Evolutionary conservation across 129 eudicot genomes (phyloP).

Genomic region (Cynara cardunculus): DNA sequence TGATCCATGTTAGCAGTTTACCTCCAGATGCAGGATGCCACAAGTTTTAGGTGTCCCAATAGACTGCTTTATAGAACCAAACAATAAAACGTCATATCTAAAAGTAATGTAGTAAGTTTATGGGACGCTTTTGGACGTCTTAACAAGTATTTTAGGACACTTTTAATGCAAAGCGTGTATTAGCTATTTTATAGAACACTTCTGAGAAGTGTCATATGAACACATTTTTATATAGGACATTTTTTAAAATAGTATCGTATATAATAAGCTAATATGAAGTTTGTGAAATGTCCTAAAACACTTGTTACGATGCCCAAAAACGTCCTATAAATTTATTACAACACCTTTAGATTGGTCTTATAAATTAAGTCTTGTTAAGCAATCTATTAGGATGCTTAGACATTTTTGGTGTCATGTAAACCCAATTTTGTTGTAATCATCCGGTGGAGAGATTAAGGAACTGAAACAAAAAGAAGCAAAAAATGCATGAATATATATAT

Average conservation of each 20-base stretch:
- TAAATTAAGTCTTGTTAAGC: neutral
- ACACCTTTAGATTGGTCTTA: neutral
- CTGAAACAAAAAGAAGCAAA: neutral
- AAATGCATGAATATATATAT: neutral
- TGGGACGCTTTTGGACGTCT: neutral
- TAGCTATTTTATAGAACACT: neutral
- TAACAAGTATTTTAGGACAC: neutral
- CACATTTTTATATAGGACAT: neutral
- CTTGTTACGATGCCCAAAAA: neutral
- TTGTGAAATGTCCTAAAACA: neutral
- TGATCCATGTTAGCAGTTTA: too few relatives aligned
- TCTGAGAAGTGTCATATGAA: neutral
- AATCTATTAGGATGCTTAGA: neutral
- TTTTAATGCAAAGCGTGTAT: neutral
- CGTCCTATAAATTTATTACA: neutral
- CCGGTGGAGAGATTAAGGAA: neutral
- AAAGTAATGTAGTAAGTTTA: too few relatives aligned
- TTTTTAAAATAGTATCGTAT: neutral
- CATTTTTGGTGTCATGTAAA: neutral
- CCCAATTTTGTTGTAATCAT: neutral
- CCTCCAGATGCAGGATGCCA: too few relatives aligned
- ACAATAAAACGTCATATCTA: too few relatives aligned
- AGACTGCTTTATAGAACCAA: too few relatives aligned
- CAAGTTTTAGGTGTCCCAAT: too few relatives aligned
- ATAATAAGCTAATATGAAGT: neutral